Evolutionary conservation across 495 filamentous ascomycete species (phyloP), one percentile per base, ranked within the genome.

Genomic region (Talaromyces thailandensis): DNA sequence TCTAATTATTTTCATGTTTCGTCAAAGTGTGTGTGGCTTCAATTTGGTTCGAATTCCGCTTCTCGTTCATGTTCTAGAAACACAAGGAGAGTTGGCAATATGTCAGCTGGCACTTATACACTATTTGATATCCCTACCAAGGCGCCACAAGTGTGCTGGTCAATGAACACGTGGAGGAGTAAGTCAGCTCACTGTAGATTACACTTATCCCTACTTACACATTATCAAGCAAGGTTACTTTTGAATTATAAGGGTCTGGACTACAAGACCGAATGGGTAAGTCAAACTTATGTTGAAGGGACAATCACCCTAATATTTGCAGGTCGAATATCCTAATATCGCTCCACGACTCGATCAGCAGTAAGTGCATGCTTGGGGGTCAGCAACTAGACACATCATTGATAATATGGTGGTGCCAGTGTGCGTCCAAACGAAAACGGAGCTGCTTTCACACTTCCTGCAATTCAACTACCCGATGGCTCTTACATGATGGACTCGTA

Each of bases 171-270:
- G 6, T 87, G 83, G 84, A 86, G 81, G 69, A 81, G 84, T 84
- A 71, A 62, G 73, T 72, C 43, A 58, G 11, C 14, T 35, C n/a
- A 1, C 21, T 57, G 14, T 31, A 21, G 18, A 14, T 21, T 25
- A 58, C 53, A 48, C 11, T 23, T 11, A 28, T 55, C 51, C 1
- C 2, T 16, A 26, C 55, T 57, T 8, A 31, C 2, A 64, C 58
- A 43, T 50, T 26, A 57, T 16, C 12, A 57, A 86, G 84, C 82
- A 52, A 84, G 85, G 3, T 64, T 88, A 14, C 48, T 72, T 5
- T 73, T 89, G 40, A 87, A 87, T 71, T 84, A 77, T 74, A 88
- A 89, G 67, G 71, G 73, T 6, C 68, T 88, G n/a, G 74, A 81
- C 56, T 88, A 87, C 72, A 74, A 76, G 62, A 89, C 86, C 4